phyloP scores from a whole-genome alignment of 2,329 filamentous ascomycete genomes.

The Dothidotthia symphoricarpi region DNA sequence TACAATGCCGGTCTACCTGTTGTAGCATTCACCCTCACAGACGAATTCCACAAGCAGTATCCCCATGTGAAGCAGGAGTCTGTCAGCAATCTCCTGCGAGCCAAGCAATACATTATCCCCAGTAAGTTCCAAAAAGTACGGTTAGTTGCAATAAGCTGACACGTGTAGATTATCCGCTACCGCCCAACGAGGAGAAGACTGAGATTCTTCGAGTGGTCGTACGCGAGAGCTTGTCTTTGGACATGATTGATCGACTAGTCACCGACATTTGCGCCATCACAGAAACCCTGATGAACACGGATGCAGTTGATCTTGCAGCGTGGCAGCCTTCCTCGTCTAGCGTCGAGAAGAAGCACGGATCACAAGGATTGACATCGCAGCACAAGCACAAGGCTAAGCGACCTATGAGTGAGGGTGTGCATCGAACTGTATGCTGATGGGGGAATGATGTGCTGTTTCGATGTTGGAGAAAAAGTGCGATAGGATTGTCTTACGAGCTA shows the following conservation, averaged over 20 bases:
- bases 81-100: conserved; percentile 61
- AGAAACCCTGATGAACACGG: conserved; percentile 58
- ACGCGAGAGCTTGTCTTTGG: conserved; percentile 66
- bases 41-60: conserved; percentile 58
- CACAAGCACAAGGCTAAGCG: conserved; percentile 47
- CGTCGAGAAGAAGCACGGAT: conserved; percentile 45
- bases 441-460: background rate
- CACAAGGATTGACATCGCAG: conserved; percentile 33
- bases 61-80: conserved; percentile 64
- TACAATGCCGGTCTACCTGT: conserved; percentile 67
- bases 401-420: conserved; percentile 50
- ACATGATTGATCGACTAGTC: conserved; percentile 63
- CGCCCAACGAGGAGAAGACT: conserved; percentile 59
- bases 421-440: conserved; percentile 51
- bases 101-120: conserved; percentile 69
- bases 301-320: conserved; percentile 52
- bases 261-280: conserved; percentile 61
- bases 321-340: conserved; percentile 45
- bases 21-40: conserved; percentile 64
- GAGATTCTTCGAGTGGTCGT: conserved; percentile 69
- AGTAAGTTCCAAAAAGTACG: conserved; percentile 52
- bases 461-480: too few relatives aligned
- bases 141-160: too few relatives aligned
- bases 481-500: too few relatives aligned
- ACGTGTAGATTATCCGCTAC: conserved; percentile 60